phyloP scores from a whole-genome alignment of 1,139 yeast species.

The Pichia sp. region DNA sequence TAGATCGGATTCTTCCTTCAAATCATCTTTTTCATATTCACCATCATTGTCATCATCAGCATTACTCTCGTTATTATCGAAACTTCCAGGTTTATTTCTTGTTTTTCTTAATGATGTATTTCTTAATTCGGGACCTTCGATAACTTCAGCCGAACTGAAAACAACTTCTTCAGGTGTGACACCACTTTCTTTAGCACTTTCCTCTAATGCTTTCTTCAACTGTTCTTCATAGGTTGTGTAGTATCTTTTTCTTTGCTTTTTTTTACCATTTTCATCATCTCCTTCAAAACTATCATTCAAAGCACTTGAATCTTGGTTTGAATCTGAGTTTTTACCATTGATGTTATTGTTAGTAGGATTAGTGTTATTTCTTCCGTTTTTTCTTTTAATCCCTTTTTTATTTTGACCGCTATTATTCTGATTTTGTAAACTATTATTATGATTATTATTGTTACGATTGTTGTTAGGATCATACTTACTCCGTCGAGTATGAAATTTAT shows the following conservation, averaged over 20 bases:
- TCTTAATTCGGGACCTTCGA: conserved; percentile 7
- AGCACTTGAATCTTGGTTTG: conserved; percentile 3
- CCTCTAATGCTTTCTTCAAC: conserved; percentile 62
- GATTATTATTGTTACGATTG: conserved; percentile 17
- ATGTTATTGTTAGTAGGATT: neutral
- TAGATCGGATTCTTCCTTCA: neutral
- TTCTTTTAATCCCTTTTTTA: conserved; percentile 21
- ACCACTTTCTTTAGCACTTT: conserved; percentile 50
- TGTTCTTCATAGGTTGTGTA: conserved; percentile 56
- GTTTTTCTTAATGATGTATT: conserved; percentile 4
- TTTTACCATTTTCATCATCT: conserved; percentile 16
- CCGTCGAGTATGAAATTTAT: conserved; percentile 28
- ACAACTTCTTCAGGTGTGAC: conserved; percentile 28
- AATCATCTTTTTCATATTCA: neutral
- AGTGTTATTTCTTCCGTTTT: conserved; percentile 10
- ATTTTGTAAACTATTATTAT: too few relatives aligned
- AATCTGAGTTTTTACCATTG: neutral
- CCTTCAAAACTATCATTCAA: conserved; percentile 6
- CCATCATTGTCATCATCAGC: conserved; percentile 1
- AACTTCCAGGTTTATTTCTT: conserved; percentile 3
- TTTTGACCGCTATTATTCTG: too few relatives aligned
- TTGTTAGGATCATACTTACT: conserved; percentile 40
- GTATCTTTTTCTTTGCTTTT: conserved; percentile 32
- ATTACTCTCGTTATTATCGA: neutral
- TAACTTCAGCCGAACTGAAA: conserved; percentile 17